These are phyloP conservation scores for Dioscorea alata DNA, from an alignment of 106 monocot species.

Conservation along the genomic window DNA sequence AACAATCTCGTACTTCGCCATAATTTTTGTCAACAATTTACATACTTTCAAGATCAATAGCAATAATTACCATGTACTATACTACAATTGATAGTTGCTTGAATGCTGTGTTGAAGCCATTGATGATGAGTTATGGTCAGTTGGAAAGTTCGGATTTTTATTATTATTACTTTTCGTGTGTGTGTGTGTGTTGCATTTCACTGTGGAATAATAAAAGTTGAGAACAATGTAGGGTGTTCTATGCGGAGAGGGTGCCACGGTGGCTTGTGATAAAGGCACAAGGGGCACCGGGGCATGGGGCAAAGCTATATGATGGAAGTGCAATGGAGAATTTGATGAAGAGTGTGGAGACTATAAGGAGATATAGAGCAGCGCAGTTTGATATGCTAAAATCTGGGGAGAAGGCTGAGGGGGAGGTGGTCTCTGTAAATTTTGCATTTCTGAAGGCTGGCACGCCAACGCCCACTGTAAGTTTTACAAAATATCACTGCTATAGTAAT, in stretches of 20 bases:
- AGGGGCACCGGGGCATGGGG: conserved; percentile 86
- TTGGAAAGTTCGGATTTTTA: too few relatives aligned
- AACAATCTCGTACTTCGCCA: too few relatives aligned
- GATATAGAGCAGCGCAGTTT: conserved; percentile 72
- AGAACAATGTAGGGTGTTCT: conserved; percentile 45
- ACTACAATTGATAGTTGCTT: too few relatives aligned
- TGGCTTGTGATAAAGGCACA: conserved; percentile 62
- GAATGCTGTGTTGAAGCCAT: too few relatives aligned
- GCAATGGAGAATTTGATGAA: conserved; percentile 89
- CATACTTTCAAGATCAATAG: too few relatives aligned
- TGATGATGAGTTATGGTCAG: too few relatives aligned
- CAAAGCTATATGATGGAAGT: conserved; percentile 79
- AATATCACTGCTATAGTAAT: background rate
- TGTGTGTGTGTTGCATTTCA: too few relatives aligned
- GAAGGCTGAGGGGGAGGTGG: conserved; percentile 78
- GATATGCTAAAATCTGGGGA: conserved; percentile 72
- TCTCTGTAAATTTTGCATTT: conserved; percentile 76
- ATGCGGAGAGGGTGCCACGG: conserved; percentile 82
- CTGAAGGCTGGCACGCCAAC: conserved; percentile 83
- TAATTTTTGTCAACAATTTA: too few relatives aligned
- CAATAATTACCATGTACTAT: too few relatives aligned
- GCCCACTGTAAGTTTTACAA: conserved; percentile 45
- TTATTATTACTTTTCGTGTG: too few relatives aligned
- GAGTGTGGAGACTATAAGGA: conserved; percentile 74
- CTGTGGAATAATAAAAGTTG: too few relatives aligned